Evolutionary conservation across 768 basidiomycete species (phyloP).

Genomic region (Clitopilus passeckerianus): DNA sequence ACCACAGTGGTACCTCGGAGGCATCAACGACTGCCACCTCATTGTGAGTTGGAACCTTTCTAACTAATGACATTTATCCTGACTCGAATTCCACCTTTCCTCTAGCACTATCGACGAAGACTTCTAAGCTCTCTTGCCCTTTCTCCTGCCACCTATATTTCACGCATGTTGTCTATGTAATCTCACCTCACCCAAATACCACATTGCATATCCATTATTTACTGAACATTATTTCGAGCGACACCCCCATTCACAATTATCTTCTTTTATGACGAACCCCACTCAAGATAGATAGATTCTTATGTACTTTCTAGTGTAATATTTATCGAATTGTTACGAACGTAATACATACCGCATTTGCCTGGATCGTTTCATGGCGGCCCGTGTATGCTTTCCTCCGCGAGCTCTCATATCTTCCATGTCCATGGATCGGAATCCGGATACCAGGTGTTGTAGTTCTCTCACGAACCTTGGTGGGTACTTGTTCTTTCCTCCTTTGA

Average conservation of each 20-base stretch:
- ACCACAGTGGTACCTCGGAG: slow-evolving; percentile 19
- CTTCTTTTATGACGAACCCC: background rate
- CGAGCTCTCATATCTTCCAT: too few relatives aligned
- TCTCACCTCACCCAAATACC: background rate
- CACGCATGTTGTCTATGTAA: background rate
- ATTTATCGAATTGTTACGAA: background rate
- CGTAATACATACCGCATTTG: background rate
- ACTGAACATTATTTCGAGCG: too few relatives aligned
- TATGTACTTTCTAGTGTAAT: background rate
- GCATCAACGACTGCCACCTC: slow-evolving; percentile 9
- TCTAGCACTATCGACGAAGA: slow-evolving; percentile 5
- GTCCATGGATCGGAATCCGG: too few relatives aligned
- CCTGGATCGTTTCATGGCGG: too few relatives aligned
- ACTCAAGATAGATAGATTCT: background rate
- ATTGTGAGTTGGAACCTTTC: slow-evolving; percentile 3
- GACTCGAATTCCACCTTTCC: background rate
- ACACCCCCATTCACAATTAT: background rate
- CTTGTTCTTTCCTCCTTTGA: too few relatives aligned
- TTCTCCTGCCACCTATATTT: background rate
- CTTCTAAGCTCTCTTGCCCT: slow-evolving; percentile 1
- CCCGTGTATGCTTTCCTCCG: too few relatives aligned
- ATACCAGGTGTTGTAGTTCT: too few relatives aligned
- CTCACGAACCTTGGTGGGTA: too few relatives aligned
- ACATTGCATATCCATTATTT: background rate
- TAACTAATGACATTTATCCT: background rate